Percentiles rank a stretch among this genome's conserved stretches.
Evolutionary conservation across 225 moss, liverwort and hornwort species (phyloP).

Genomic region (Pleurozium schreberi): DNA sequence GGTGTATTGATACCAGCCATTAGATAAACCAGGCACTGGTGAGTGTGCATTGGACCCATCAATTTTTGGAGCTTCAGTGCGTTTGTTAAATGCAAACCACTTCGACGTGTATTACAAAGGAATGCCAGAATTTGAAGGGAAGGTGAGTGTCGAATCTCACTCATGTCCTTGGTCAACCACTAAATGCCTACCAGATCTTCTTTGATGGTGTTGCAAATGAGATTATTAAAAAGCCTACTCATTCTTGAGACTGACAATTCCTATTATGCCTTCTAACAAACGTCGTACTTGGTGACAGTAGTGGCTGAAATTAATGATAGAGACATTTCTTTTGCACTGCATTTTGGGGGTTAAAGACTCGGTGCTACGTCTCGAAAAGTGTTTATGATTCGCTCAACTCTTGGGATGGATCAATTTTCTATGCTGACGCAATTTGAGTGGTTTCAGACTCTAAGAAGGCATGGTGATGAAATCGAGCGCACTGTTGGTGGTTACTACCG

Average conservation of each 20-base stretch:
- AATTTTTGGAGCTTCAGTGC: slow-evolving; percentile 35
- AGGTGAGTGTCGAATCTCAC: slow-evolving; percentile 12
- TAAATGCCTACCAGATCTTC: neutral
- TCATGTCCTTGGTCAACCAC: neutral
- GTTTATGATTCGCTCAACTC: neutral
- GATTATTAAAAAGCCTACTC: neutral
- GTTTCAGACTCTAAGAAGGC: slow-evolving; percentile 48
- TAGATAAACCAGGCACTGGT: slow-evolving; percentile 25
- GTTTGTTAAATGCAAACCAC: slow-evolving; percentile 40
- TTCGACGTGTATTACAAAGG: slow-evolving; percentile 45
- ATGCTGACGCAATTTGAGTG: neutral
- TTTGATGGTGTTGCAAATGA: neutral
- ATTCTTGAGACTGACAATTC: neutral
- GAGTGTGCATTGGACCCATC: slow-evolving; percentile 48
- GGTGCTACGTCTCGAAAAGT: neutral
- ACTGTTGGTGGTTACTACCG: slow-evolving; percentile 40
- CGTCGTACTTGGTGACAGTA: neutral
- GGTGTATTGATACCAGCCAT: slow-evolving; percentile 12
- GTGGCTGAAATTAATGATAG: neutral
- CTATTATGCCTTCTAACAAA: neutral
- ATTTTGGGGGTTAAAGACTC: neutral
- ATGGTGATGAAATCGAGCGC: slow-evolving; percentile 59
- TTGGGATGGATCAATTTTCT: neutral
- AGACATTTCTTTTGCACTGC: neutral
- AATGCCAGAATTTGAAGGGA: slow-evolving; percentile 43